Percentiles rank a stretch among this genome's conserved stretches.
These are phyloP conservation scores for Monosiga brevicollis DNA, from an alignment of 78 protist species.

Conservation along the genomic window DNA sequence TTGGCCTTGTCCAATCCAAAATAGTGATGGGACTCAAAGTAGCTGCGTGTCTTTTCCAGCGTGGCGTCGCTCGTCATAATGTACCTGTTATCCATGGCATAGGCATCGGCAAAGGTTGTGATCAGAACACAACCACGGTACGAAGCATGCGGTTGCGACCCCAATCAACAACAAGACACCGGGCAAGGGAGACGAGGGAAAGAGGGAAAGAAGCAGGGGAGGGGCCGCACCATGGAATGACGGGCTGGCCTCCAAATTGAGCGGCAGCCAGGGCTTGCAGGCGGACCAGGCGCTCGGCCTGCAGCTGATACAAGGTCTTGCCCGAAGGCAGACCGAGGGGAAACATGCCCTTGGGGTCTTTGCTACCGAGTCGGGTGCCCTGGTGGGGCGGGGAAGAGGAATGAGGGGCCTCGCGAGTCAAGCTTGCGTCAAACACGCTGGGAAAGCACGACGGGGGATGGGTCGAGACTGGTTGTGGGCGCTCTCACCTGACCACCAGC, in stretches of 20 bases:
- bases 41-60: conserved; percentile 47
- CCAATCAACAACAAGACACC: too few relatives aligned
- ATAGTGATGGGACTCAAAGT: conserved; percentile 50
- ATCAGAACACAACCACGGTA: not conserved
- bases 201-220: not conserved
- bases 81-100: conserved; percentile 37
- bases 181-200: not conserved
- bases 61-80: conserved; percentile 86
- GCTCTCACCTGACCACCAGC: conserved; percentile 88
- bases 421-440: too few relatives aligned
- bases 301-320: conserved; percentile 85
- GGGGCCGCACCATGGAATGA: conserved; percentile 16
- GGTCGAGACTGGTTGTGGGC: too few relatives aligned
- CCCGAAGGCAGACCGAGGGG: conserved; percentile 78
- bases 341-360: conserved; percentile 87
- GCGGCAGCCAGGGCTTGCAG: conserved; percentile 49
- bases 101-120: not conserved
- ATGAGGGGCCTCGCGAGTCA: too few relatives aligned
- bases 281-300: conserved; percentile 69
- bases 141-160: too few relatives aligned
- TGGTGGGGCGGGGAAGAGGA: too few relatives aligned
- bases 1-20: conserved; percentile 67
- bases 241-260: not conserved
- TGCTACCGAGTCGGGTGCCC: conserved; percentile 86
- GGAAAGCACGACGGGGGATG: too few relatives aligned